A percentile compares a stretch with the other conserved stretches of the same genome.
Conservation (phyloP, 345 rosid genomes). For the Microcos paniculata region DNA sequence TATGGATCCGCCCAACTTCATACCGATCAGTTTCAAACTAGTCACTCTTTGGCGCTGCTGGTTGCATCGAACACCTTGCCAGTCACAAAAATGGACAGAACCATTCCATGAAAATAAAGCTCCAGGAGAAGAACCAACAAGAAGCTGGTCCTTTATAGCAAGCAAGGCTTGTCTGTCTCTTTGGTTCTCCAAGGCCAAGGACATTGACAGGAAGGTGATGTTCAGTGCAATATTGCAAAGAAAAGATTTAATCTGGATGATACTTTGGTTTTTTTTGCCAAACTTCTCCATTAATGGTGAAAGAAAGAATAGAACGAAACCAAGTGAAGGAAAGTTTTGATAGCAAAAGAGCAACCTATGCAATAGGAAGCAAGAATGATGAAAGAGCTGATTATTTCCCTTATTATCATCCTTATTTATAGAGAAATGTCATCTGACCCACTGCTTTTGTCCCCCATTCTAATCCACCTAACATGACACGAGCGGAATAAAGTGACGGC, state of each 20-base stretch:
- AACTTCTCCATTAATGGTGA: not conserved
- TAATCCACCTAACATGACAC: too few species aligned
- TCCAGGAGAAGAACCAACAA: slow-evolving; percentile 2
- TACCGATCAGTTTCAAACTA: not conserved
- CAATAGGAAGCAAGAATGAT: too few species aligned
- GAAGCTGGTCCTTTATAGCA: not conserved
- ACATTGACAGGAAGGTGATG: not conserved
- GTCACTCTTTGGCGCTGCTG: slow-evolving; percentile 17
- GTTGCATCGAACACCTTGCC: slow-evolving; percentile 29
- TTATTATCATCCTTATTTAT: slow-evolving; percentile 55
- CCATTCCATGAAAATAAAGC: not conserved
- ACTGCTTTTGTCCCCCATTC: not conserved
- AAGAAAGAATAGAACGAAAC: too few species aligned
- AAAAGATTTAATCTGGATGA: not conserved
- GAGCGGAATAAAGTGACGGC: too few species aligned
- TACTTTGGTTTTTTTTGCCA: not conserved
- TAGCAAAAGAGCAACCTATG: too few species aligned
- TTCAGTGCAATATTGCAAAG: not conserved
- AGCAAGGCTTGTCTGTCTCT: not conserved
- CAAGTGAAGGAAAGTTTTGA: too few species aligned
- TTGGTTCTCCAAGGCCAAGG: slow-evolving; percentile 1
- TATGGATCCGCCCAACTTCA: not conserved
- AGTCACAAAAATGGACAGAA: slow-evolving; percentile 21
- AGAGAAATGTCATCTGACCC: slow-evolving; percentile 52
- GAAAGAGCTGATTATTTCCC: slow-evolving; percentile 43